Evolutionary conservation across 495 filamentous ascomycete genomes (phyloP).

Genomic region (Glutinoglossum americanum): DNA sequence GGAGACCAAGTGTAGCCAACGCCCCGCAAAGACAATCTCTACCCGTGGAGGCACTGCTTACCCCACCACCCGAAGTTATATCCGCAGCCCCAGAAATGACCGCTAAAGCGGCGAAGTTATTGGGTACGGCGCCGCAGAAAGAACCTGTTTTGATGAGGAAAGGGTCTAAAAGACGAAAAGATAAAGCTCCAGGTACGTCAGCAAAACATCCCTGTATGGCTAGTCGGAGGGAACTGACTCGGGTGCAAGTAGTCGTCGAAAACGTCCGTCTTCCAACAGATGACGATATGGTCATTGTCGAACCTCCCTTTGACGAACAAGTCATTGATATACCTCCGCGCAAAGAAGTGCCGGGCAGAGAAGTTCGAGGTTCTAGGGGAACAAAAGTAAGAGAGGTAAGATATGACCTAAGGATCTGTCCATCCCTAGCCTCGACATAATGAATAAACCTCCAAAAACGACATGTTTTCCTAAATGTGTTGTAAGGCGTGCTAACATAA

Average conservation of each 20-base stretch:
- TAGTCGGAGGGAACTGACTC: background rate
- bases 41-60: background rate
- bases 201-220: background rate
- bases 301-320: background rate
- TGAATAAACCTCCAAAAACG: too few species aligned
- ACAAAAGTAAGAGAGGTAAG: background rate
- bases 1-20: background rate
- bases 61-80: background rate
- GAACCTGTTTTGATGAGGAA: background rate
- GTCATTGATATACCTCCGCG: background rate
- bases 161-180: background rate
- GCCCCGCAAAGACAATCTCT: background rate
- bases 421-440: background rate
- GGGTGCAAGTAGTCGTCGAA: background rate
- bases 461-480: background rate
- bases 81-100: background rate
- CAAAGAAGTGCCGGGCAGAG: background rate
- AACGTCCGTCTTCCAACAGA: background rate
- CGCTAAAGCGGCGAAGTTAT: conserved; percentile 4
- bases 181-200: background rate
- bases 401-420: background rate
- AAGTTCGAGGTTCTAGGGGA: background rate
- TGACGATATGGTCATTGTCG: conserved; percentile 1
- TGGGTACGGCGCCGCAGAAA: background rate
- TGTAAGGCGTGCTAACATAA: background rate